Evolutionary conservation across 768 basidiomycete species (phyloP).

Genomic region (Neoboletus magnificus): DNA sequence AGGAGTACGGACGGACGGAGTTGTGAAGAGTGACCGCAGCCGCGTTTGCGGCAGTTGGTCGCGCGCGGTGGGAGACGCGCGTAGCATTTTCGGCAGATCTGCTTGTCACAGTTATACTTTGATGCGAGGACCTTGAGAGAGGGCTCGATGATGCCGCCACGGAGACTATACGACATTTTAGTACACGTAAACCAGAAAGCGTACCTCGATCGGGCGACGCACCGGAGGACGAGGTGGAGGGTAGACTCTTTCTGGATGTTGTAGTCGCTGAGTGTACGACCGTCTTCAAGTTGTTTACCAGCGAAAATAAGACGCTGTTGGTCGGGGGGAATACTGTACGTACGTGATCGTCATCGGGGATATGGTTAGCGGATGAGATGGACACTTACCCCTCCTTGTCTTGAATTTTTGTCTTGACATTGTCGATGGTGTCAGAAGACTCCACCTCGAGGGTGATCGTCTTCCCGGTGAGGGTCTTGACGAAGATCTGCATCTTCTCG

Average conservation of each 20-base stretch:
- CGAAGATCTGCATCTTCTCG: slow-evolving; percentile 65
- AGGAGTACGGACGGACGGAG: slow-evolving; percentile 75
- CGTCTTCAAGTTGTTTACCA: slow-evolving; percentile 98
- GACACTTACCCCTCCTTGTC: slow-evolving; percentile 66
- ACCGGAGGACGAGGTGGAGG: slow-evolving; percentile 96
- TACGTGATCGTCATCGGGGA: background rate
- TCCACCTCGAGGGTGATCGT: slow-evolving; percentile 31
- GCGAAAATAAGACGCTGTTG: slow-evolving; percentile 50
- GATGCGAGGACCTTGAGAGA: slow-evolving; percentile 95
- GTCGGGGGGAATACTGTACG: slow-evolving; percentile 36
- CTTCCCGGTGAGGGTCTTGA: slow-evolving; percentile 76
- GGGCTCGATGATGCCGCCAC: slow-evolving; percentile 94
- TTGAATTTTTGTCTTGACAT: slow-evolving; percentile 35
- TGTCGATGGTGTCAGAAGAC: slow-evolving; percentile 29
- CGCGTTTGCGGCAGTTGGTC: slow-evolving; percentile 97
- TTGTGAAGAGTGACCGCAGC: slow-evolving; percentile 86
- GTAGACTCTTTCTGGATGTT: slow-evolving; percentile 99
- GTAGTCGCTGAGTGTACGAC: slow-evolving; percentile 93
- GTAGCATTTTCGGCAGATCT: slow-evolving; percentile 99
- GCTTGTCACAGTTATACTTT: slow-evolving; percentile 99
- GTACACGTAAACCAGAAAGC: background rate
- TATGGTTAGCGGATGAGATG: background rate
- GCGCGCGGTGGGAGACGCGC: slow-evolving; percentile 99
- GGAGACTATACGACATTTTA: slow-evolving; percentile 14
- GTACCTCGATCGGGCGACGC: slow-evolving; percentile 23